Base-by-base conservation (phyloP, 2,329 filamentous ascomycete genomes). In the Pseudogymnoascus sp. region DNA sequence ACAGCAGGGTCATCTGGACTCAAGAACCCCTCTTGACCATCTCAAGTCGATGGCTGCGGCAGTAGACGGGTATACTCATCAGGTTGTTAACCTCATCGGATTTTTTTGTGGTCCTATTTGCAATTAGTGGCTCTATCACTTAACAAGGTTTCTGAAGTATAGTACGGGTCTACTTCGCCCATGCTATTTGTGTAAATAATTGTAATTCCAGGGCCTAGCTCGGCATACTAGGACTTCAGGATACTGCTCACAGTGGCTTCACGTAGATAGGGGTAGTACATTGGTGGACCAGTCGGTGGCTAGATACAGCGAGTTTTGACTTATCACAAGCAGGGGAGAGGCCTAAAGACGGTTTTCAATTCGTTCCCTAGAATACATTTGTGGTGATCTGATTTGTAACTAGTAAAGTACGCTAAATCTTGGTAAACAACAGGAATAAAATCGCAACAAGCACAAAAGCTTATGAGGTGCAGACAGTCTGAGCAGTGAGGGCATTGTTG, bases 1-100 rank as follows among this genome's bases (percentile, higher is more conserved):
- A 96, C 90, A 68, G 89, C 89, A 73, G 89, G 90, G 73, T 93
- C 89, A 78, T 92, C 88, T 11, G 89, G 89, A 70, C 88, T 89
- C 63, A 93, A 78, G 70, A 87, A 92, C 60, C 80, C 71, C 23
- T 23, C 23, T 23, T 23, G 23, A 23, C 23, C 23, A 63, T 73
- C 69, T 23, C 65, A 69, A 63, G 31, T 60, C 12, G 34, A 37
- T 1, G 57, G 57, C 45, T 69, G 68, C 42, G 68, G 69, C 23
- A 69, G 67, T 61, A 74, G 69, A n/a, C 62, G 31, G 40, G 84
- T 85, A 66, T 83, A 76, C 74, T 89, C 86, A 66, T 83, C 80
- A 18, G 83, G 78, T 63, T 85, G 47, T 23, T 59, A 23, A 23
- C 23, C 23, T 23, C 23, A 23, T 23, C 23, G 23, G 23, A 23